phyloP scores from a whole-genome alignment of 1,139 yeast genomes.

The Kodamaea ohmeri region DNA sequence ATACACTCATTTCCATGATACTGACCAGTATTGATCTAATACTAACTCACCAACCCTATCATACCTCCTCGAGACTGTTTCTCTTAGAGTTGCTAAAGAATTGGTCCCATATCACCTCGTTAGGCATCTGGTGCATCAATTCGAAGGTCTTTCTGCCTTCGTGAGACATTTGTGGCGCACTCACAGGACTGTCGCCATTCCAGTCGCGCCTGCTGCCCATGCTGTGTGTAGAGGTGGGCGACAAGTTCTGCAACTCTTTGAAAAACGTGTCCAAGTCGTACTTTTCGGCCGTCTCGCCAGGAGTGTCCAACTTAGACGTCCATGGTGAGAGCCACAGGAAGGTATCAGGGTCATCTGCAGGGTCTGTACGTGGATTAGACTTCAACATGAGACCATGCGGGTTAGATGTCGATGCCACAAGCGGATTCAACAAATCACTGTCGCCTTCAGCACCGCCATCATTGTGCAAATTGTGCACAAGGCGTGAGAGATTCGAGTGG shows the following conservation, averaged over 20 bases:
- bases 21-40: too few relatives aligned
- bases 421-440: constrained; percentile 8
- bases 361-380: neutral
- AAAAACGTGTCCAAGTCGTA: constrained; percentile 44
- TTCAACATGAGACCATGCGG: constrained; percentile 1
- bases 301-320: neutral
- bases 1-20: too few relatives aligned
- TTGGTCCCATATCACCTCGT: constrained; percentile 76
- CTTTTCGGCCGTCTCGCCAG: constrained; percentile 3
- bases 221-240: constrained; percentile 23
- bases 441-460: constrained; percentile 10
- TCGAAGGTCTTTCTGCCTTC: constrained; percentile 60
- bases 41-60: too few relatives aligned
- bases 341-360: neutral
- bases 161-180: constrained; percentile 14
- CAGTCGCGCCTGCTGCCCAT: constrained; percentile 8
- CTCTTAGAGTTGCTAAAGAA: constrained; percentile 38
- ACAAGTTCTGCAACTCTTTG: constrained; percentile 36
- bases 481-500: constrained; percentile 37
- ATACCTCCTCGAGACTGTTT: constrained; percentile 2
- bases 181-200: constrained; percentile 13
- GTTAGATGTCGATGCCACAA: neutral
- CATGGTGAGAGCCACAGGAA: constrained; percentile 2
- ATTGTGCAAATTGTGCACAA: constrained; percentile 31
- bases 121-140: constrained; percentile 62